A percentile compares a stretch with the other conserved stretches of the same genome.
These are phyloP conservation scores for Parascedosporium putredinis DNA, from an alignment of 2,329 filamentous ascomycete genomes.

Conservation along the genomic window DNA sequence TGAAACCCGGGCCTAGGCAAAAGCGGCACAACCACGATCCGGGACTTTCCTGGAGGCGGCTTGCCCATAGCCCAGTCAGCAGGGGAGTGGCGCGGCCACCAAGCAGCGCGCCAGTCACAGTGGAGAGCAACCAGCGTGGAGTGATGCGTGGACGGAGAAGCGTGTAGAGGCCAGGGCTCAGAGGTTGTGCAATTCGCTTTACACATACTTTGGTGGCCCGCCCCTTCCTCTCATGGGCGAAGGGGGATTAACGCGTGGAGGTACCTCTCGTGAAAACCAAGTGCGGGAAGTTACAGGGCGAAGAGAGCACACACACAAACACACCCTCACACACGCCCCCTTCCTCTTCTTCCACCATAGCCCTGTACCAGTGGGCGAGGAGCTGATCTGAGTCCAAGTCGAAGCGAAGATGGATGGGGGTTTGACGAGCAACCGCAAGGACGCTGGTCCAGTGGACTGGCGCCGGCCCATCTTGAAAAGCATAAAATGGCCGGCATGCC, in stretches of 20 bases:
- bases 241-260: not conserved
- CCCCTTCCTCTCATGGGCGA: not conserved
- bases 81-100: not conserved
- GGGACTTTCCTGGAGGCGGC: slow-evolving; percentile 1
- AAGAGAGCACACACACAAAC: too few species aligned
- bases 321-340: too few species aligned
- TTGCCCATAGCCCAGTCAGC: not conserved
- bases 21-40: slow-evolving; percentile 4
- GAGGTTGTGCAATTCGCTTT: slow-evolving; percentile 5
- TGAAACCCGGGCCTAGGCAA: not conserved
- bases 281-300: not conserved
- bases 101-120: too few species aligned
- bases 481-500: not conserved
- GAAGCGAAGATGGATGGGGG: not conserved
- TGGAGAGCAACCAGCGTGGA: not conserved
- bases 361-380: too few species aligned
- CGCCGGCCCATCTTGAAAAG: not conserved
- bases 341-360: too few species aligned
- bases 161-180: not conserved
- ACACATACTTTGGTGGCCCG: slow-evolving; percentile 1
- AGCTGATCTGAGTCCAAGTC: not conserved
- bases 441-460: too few species aligned
- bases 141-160: slow-evolving; percentile 10
- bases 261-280: not conserved
- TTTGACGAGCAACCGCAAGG: too few species aligned